Evolutionary conservation across 192 early-diverging fungal genomes (phyloP).

Genomic region (Endogone sp.): DNA sequence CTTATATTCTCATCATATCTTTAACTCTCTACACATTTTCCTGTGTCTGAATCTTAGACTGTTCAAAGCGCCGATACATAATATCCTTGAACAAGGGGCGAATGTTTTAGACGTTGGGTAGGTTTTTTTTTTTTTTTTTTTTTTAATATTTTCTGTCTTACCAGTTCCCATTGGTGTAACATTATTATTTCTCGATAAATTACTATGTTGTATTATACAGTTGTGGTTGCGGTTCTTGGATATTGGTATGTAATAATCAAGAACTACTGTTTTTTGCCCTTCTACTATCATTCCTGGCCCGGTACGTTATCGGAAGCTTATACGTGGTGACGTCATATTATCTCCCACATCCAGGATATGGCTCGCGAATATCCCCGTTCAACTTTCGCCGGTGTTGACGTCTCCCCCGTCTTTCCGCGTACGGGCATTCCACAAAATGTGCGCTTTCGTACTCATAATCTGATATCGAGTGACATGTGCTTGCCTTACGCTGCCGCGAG

Average conservation of each 20-base stretch:
- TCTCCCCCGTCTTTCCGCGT: constrained; percentile 6
- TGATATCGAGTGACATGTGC: not conserved
- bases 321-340: not conserved
- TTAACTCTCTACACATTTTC: not conserved
- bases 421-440: constrained; percentile 3
- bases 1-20: not conserved
- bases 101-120: constrained; percentile 24
- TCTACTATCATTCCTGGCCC: not conserved
- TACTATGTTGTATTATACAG: not conserved
- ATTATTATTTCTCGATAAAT: too few species aligned
- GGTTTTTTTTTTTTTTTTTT: not conserved
- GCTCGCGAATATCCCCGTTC: constrained; percentile 11
- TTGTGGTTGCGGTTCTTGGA: constrained; percentile 4
- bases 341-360: not conserved
- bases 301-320: not conserved
- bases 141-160: not conserved
- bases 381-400: constrained; percentile 16
- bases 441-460: constrained; percentile 1
- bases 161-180: too few species aligned
- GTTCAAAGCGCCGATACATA: constrained; percentile 17
- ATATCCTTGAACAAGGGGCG: constrained; percentile 6
- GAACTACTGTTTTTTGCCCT: too few species aligned
- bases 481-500: constrained; percentile 12
- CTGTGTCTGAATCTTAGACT: constrained; percentile 1
- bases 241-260: not conserved